Base-by-base conservation (phyloP, 805 yeast species). In the Vanderwaltozyma yarrowii region DNA sequence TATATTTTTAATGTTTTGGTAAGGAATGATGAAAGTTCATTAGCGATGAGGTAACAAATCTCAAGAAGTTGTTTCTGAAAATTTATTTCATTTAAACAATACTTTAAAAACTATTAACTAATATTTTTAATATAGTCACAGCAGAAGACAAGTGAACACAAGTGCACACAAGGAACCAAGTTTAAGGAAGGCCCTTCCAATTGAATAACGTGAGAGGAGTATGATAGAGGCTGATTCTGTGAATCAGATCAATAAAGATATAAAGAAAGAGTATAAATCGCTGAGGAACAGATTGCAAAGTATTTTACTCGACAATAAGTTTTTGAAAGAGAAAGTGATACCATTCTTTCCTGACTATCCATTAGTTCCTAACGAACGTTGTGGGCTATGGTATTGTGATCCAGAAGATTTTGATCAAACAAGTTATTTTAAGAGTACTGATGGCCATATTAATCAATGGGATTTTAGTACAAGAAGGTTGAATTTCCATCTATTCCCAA, bases 391-490 rank as follows among this genome's bases (percentile, higher is more conserved):
- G 96, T 87, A 87, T 49, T 73, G 79, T 3, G 65, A 71, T 0
- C 76, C 81, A 0, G 39, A 43, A 0, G 33, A 46, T 0, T 62
- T 59, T 18, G 32, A 38, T 0, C 74, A 70, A 4, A 66, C 79
- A 0, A 73, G 78, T 14, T 86, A 87, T 51, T 87, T 87, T 63
- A 87, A 87, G 52, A 81, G 94, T 19, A 87, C 96, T 0, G 96
- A 87, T 60, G 96, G 96, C 0, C 96, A 87, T 51, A 76, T 75
- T 0, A 71, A 72, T 38, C 78, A 83, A 45, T 87, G 95, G 95
- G 69, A 70, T 24, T 86, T 87, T 50, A 78, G 85, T 25, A 58
- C 74, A 14, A 65, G 94, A 35, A 61, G 96, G 32, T 61, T 86
- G 28, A 87, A 87, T 56, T 62, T 83, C 41, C 94, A 86, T 51